Percentiles rank a stretch among this genome's conserved stretches.
These are phyloP conservation scores for Arachnomyces sp. DNA, from an alignment of 2,329 filamentous ascomycete species.

Conservation along the genomic window DNA sequence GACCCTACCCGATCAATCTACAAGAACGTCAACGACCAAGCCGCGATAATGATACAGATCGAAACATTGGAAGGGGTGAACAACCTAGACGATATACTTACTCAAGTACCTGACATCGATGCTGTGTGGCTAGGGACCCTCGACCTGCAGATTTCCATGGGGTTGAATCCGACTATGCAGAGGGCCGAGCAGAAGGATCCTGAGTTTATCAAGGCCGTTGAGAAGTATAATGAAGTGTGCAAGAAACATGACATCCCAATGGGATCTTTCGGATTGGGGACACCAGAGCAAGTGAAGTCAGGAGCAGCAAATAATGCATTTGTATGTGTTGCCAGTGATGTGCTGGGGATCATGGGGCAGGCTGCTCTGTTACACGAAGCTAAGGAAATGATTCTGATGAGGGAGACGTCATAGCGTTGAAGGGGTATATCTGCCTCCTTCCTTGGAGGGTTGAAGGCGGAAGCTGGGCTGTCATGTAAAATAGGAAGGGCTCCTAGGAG, in stretches of 20 bases:
- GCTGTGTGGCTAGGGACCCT: constrained; percentile 41
- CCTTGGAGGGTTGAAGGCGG: no score
- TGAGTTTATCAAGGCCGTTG: constrained; percentile 35
- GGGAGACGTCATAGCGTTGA: no score
- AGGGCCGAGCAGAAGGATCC: constrained; percentile 21
- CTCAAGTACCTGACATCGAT: constrained; percentile 39
- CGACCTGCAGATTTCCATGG: constrained; percentile 39
- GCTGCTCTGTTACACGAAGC: no score
- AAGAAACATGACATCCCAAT: constrained; percentile 42
- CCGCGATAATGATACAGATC: constrained; percentile 43
- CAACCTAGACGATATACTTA: constrained; percentile 44
- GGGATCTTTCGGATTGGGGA: constrained; percentile 17
- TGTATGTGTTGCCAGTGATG: no score
- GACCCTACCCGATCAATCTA: constrained; percentile 29
- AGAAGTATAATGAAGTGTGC: constrained; percentile 31
- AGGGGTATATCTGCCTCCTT: no score
- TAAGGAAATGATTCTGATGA: no score
- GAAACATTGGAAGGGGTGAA: constrained; percentile 36
- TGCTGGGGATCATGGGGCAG: no score
- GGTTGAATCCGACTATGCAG: not conserved
- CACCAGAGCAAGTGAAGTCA: constrained; percentile 10
- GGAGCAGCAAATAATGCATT: no score
- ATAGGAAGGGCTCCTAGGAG: no score
- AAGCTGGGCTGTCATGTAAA: no score
- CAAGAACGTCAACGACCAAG: constrained; percentile 39